phyloP scores from a whole-genome alignment of 176 grass and related monocot genomes.

The Dactylis glomerata region DNA sequence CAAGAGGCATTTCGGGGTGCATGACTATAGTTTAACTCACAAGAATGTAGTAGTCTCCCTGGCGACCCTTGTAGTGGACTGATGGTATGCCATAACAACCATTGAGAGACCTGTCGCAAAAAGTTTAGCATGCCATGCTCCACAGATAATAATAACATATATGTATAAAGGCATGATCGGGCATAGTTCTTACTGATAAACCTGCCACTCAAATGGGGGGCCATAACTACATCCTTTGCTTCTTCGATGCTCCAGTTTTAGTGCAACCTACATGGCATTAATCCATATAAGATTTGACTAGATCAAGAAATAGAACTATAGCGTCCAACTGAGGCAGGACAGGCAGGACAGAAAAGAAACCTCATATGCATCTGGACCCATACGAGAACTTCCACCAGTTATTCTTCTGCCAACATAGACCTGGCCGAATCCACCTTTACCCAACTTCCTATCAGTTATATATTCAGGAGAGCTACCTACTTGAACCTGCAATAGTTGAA shows the following conservation, averaged over 20 bases:
- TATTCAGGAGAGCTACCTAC: slow-evolving; percentile 82
- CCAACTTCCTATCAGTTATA: slow-evolving; percentile 76
- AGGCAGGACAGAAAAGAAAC: slow-evolving; percentile 41
- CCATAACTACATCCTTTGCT: slow-evolving; percentile 86
- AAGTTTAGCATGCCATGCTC: slow-evolving; percentile 30
- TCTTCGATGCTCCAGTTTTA: slow-evolving; percentile 83
- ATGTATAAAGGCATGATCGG: background rate
- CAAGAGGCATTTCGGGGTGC: slow-evolving; percentile 7
- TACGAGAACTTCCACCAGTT: slow-evolving; percentile 62
- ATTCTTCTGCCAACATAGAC: slow-evolving; percentile 88
- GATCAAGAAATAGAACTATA: background rate
- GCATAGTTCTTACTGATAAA: slow-evolving; percentile 62
- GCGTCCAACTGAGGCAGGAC: slow-evolving; percentile 16
- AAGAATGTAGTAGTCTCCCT: slow-evolving; percentile 78
- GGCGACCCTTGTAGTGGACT: slow-evolving; percentile 86
- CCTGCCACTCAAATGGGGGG: slow-evolving; percentile 87
- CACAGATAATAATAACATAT: slow-evolving; percentile 15
- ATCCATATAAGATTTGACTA: background rate
- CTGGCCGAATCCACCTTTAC: slow-evolving; percentile 97
- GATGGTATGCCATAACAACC: slow-evolving; percentile 82
- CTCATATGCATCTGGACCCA: slow-evolving; percentile 85
- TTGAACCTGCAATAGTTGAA: slow-evolving; percentile 64
- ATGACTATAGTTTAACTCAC: slow-evolving; percentile 44
- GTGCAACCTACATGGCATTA: slow-evolving; percentile 57
- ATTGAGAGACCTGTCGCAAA: slow-evolving; percentile 56